Conservation (phyloP, 345 rosid species). For the Mercurialis annua region DNA sequence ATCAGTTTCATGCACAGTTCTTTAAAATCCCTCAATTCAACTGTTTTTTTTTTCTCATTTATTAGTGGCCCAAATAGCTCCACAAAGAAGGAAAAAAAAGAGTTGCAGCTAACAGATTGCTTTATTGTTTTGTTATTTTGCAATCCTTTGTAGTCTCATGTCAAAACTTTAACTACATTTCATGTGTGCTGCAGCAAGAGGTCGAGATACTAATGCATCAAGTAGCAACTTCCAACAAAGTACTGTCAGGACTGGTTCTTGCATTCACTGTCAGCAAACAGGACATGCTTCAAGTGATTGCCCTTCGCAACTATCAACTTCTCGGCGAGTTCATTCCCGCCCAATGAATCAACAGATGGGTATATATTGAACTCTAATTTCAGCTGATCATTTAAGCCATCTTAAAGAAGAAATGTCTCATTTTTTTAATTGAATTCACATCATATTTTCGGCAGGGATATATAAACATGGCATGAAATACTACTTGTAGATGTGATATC, state of each 20-base stretch:
- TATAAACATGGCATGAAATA: neutral
- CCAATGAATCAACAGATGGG: slow-evolving; percentile 47
- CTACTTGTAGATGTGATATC: neutral
- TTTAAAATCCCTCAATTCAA: neutral
- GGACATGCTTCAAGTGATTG: slow-evolving; percentile 76
- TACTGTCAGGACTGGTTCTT: slow-evolving; percentile 45
- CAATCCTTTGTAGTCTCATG: neutral
- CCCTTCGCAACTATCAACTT: slow-evolving; percentile 52
- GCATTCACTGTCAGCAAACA: slow-evolving; percentile 69
- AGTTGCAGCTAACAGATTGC: neutral
- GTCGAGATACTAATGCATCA: slow-evolving; percentile 46
- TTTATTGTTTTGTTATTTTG: neutral
- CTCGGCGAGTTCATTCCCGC: slow-evolving; percentile 41
- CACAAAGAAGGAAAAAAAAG: neutral
- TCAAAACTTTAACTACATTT: slow-evolving; percentile 10
- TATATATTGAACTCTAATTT: slow-evolving; percentile 24
- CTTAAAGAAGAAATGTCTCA: neutral
- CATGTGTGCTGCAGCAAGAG: slow-evolving; percentile 44
- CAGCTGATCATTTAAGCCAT: neutral
- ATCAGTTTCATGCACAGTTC: neutral
- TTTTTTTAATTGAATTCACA: neutral
- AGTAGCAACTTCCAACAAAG: slow-evolving; percentile 53
- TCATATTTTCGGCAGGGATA: neutral
- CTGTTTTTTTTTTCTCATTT: neutral
- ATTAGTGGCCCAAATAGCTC: neutral